These are phyloP conservation scores for Salix exigua DNA, from an alignment of 345 rosid genomes.

Conservation along the genomic window DNA sequence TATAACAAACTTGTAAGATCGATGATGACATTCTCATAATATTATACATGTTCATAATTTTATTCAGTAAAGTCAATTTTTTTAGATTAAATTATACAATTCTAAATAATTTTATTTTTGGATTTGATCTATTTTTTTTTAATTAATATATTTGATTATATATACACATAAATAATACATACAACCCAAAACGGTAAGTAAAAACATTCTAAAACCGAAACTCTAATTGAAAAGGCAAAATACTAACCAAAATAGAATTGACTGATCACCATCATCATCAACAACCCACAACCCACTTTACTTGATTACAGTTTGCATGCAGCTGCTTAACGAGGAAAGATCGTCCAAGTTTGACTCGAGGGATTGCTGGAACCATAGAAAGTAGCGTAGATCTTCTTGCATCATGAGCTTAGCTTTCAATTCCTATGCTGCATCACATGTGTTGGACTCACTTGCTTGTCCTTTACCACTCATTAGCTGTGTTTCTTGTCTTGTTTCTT, in stretches of 20 bases:
- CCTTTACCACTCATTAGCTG: neutral
- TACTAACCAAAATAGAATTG: accelerated
- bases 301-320: neutral
- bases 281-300: neutral
- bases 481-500: neutral
- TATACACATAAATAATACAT: too few species aligned
- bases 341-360: neutral
- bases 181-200: accelerated
- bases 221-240: too few species aligned
- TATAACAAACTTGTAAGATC: too few species aligned
- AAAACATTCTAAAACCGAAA: too few species aligned
- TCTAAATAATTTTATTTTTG: too few species aligned
- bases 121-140: too few species aligned
- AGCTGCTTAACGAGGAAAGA: neutral
- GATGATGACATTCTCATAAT: too few species aligned
- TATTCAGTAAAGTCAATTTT: too few species aligned
- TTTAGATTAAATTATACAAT: too few species aligned
- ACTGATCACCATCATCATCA: too few species aligned
- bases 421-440: neutral
- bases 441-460: neutral
- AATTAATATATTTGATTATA: too few species aligned
- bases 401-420: neutral
- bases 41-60: too few species aligned
- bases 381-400: neutral
- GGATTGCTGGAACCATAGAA: neutral